Conservation (phyloP, 208 protist species). For the Crithidia bombi region DNA sequence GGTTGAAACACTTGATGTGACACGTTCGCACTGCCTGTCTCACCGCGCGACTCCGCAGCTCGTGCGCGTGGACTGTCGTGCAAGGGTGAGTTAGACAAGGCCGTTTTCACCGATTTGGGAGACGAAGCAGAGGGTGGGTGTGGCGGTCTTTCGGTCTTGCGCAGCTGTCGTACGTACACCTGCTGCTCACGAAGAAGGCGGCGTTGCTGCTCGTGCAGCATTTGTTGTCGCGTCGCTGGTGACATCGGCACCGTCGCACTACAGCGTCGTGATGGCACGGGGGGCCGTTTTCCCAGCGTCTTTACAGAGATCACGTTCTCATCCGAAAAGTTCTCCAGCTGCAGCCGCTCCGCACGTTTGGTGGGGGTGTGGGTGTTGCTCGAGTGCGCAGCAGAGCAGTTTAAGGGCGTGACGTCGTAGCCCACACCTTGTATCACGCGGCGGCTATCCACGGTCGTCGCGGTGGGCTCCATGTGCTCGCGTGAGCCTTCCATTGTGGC, state of each 20-base stretch:
- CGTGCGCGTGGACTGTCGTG: neutral
- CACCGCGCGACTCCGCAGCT: too few species aligned
- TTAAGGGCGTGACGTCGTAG: neutral
- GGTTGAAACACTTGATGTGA: neutral
- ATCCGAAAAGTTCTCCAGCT: neutral
- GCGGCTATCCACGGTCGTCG: neutral
- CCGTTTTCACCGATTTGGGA: too few species aligned
- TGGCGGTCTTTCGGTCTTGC: neutral
- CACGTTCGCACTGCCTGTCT: too few species aligned
- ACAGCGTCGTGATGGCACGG: neutral
- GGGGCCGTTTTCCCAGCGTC: neutral
- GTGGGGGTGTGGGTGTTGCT: neutral
- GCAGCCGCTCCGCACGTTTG: neutral
- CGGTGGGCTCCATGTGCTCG: neutral
- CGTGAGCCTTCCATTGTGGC: slow-evolving; percentile 1
- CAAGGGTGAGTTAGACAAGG: neutral
- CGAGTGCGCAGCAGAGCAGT: neutral
- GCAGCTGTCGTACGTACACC: slow-evolving; percentile 11
- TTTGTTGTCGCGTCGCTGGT: neutral
- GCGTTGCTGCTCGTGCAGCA: slow-evolving; percentile 10
- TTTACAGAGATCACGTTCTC: neutral
- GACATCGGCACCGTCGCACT: neutral
- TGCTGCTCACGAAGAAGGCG: slow-evolving; percentile 8
- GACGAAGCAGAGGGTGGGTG: too few species aligned
- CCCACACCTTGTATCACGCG: neutral